Evolutionary conservation across 108 stramenopile genomes (phyloP), one percentile per base, ranked within the genome.

Genomic region (Stephanodiscus triporus): DNA sequence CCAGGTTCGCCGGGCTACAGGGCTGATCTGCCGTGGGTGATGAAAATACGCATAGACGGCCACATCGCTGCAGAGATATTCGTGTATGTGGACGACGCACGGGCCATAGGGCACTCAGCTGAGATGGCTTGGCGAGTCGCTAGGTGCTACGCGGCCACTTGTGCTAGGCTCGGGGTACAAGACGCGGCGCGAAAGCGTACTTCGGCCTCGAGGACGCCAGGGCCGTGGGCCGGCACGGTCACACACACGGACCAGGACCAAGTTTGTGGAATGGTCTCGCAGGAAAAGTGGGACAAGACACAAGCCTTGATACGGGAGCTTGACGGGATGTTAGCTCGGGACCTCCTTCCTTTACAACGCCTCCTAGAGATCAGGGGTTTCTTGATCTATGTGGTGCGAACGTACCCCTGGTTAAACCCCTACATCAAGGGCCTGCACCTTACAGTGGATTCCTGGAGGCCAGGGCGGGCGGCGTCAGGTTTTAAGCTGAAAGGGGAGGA

Each of bases 1-100:
- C 88, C 88, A 20, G 83, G 85, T 1, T n/a, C 49, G 4, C 16
- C 9, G 22, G 62, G 23, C 2, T 88, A 83, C 40, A 56, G 73
- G 34, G 72, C 87, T 2, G 45, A 24, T 0, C 29, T 45, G 0
- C 49, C 87, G n/a, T 84, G 84, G 87, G 43, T 83, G 13, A 24
- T 49, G 7, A 83, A 80, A 48, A 10, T 55, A 23, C 38, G 66
- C 29, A 36, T 16, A 8, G 85, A 87, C 37, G 68, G 67, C 49
- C 2, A 49, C n/a, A 62, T 72, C 0, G 82, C 82, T 4, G 66
- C 79, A 26, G 75, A 80, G 36, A 6, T 77, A 0, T 40, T 61
- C 19, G 50, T 53, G 5, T 83, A 68, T 63, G 66, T 86, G 26
- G 85, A 86, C 63, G 82, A 38, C 71, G 32, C 24, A 71, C 24